These are phyloP conservation scores for Backusella luteola DNA, from an alignment of 192 early-diverging fungal species.

Conservation along the genomic window DNA sequence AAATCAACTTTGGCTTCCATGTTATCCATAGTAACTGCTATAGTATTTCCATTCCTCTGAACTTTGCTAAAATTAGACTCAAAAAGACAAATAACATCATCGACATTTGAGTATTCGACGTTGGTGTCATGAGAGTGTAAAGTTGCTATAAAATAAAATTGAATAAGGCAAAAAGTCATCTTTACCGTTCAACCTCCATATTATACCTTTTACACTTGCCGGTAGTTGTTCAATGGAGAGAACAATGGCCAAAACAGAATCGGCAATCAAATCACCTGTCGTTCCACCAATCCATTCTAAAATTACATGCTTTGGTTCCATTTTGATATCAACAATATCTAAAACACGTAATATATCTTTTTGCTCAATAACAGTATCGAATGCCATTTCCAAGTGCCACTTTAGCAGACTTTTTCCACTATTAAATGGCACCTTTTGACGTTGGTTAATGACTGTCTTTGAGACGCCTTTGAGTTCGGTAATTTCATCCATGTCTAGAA, in stretches of 20 bases:
- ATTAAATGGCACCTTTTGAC: constrained; percentile 70
- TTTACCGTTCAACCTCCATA: neutral
- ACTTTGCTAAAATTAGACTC: constrained; percentile 26
- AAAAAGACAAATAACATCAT: constrained; percentile 15
- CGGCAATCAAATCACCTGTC: constrained; percentile 95
- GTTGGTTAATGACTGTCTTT: constrained; percentile 74
- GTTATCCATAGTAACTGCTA: constrained; percentile 21
- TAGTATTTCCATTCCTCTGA: constrained; percentile 8
- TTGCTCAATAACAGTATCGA: constrained; percentile 64
- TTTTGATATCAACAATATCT: constrained; percentile 75
- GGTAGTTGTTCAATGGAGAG: constrained; percentile 82
- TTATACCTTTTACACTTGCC: constrained; percentile 76
- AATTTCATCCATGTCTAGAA: constrained; percentile 80
- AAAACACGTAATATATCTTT: constrained; percentile 55
- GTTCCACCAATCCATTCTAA: constrained; percentile 91
- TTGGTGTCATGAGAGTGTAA: neutral
- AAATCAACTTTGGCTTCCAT: constrained; percentile 24
- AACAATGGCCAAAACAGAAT: constrained; percentile 85
- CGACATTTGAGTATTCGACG: neutral
- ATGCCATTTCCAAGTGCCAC: constrained; percentile 94
- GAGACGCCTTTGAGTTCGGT: constrained; percentile 74
- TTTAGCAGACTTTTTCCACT: constrained; percentile 76
- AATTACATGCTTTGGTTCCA: constrained; percentile 60
- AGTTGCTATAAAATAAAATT: neutral
- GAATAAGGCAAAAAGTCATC: neutral